Evolutionary conservation across 1,139 yeast species (phyloP).

Genomic region (Geotrichum australiense): DNA sequence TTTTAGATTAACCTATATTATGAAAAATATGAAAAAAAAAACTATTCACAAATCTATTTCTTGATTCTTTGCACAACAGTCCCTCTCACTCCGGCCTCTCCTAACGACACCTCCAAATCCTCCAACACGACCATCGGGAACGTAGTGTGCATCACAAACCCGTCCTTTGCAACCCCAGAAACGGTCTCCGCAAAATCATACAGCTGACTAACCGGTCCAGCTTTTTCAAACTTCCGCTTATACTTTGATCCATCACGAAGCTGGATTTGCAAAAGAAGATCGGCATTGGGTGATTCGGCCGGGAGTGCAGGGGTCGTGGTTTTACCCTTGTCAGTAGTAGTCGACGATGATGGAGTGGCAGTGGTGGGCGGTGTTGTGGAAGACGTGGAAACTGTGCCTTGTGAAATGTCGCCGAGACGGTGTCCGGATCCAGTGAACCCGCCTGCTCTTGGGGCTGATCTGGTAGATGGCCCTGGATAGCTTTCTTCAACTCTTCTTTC

Average conservation of each 20-base stretch:
- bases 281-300: conserved; percentile 46
- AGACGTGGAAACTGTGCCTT: conserved; percentile 47
- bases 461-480: conserved; percentile 62
- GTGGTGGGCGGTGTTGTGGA: conserved; percentile 22
- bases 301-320: conserved; percentile 24
- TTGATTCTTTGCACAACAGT: conserved; percentile 60
- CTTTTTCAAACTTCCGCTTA: conserved; percentile 56
- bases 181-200: conserved; percentile 58
- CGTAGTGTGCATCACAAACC: conserved; percentile 67
- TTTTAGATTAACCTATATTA: no score
- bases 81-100: conserved; percentile 70
- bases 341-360: conserved; percentile 19
- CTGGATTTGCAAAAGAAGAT: conserved; percentile 73
- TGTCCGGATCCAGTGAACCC: conserved; percentile 85
- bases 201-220: conserved; percentile 59
- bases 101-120: conserved; percentile 50
- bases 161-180: conserved; percentile 40
- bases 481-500: conserved; percentile 74
- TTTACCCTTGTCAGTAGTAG: conserved; percentile 16
- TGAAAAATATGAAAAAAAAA: no score
- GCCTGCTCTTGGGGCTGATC: no score
- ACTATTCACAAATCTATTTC: neutral
- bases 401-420: conserved; percentile 83
- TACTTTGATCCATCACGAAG: conserved; percentile 74
- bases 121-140: conserved; percentile 77